Evolutionary conservation across 305 asterid genomes (phyloP), one percentile per base, ranked within the genome.

Genomic region (Solanum hybrid): DNA sequence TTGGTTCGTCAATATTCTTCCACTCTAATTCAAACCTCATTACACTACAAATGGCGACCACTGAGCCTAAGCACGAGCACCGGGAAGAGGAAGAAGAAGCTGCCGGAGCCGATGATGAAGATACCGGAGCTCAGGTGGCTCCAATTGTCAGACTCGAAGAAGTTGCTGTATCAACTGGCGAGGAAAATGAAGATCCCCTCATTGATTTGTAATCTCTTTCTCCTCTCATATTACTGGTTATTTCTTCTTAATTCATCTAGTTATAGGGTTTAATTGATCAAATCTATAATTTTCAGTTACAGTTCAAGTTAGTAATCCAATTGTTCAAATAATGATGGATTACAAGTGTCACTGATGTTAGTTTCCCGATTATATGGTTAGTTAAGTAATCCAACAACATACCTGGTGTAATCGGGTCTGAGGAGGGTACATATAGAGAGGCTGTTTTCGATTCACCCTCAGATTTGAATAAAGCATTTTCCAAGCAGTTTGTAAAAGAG

Each of bases 51-150:
- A 34, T 79, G 84, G 51, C 84, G 29, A 79, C 31, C 51, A 79
- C 51, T 34, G 31, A 79, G 51, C 51, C 84, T 79, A 79, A 20
- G 29, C 84, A 34, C 17, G 29, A 79, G 20, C 84, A 10, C 31
- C 15, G 20, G 51, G 17, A 79, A 32, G 29, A 10, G 31, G 84
- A 22, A 32, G 92, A 90, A 37, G 94, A 92, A 87, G 51, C 86
- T 31, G 89, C 91, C 57, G 93, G 89, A 26, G 93, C 89, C 14
- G 95, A 94, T 5, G 96, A 94, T 31, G 95, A 94, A 82, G 95
- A 94, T 88, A 94, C 94, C 72, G 95, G 96, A 89, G 93, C 96
- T 75, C 93, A 90, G 75, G 93, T 94, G 22, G 94, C 94, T 24
- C 95, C 96, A 38, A 93, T 94, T 70, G 91, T 93, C 84, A 91